Evolutionary conservation across 2,329 filamentous ascomycete genomes (phyloP), one percentile per base, ranked within the genome.

Genomic region (Raffaelea albimanens): DNA sequence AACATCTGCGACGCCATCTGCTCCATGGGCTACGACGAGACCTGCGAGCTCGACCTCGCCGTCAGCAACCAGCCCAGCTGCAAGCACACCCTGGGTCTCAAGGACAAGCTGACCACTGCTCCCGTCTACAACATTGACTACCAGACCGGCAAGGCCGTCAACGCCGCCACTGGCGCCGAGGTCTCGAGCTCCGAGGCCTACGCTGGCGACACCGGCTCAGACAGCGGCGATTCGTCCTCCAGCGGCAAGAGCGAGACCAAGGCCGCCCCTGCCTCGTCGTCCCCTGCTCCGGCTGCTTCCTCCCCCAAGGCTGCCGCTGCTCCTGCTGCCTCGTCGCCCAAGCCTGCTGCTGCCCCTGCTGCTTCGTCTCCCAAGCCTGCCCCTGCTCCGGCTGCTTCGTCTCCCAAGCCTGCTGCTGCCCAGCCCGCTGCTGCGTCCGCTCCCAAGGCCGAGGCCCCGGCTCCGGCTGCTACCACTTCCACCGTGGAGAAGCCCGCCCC

Each of bases 81-180:
- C 63, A 64, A 70, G 21, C 66, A 68, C 55, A 58, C 57, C 20
- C 65, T 77, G 21, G 73, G 72, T 39, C 52, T 57, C 33, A 58
- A 55, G 55, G 66, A 58, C 50, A 49, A 53, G 13, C 54, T 70
- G 48, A 65, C 60, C 2, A 58, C 56, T 14, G 52, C 61, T 2
- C 66, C 68, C 9, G 74, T 78, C 23, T 68, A 67, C 58, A 75
- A 78, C 61, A 69, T 78, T 50, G 58, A 63, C 55, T 78, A 78
- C 54, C 67, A 66, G 29, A 70, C 71, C 16, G 75, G 75, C 42
- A 59, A 68, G 45, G 60, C 58, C 33, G 59, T 67, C 0, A 47
- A 64, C 20, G 67, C 67, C 5, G 56, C 58, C 7, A 57, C 60
- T 3, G 58, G 59, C 9, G 47, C 61, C 1, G 38, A 40, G 13